These are phyloP conservation scores for Boletales sp. DNA, from an alignment of 768 basidiomycete species.

Conservation along the genomic window DNA sequence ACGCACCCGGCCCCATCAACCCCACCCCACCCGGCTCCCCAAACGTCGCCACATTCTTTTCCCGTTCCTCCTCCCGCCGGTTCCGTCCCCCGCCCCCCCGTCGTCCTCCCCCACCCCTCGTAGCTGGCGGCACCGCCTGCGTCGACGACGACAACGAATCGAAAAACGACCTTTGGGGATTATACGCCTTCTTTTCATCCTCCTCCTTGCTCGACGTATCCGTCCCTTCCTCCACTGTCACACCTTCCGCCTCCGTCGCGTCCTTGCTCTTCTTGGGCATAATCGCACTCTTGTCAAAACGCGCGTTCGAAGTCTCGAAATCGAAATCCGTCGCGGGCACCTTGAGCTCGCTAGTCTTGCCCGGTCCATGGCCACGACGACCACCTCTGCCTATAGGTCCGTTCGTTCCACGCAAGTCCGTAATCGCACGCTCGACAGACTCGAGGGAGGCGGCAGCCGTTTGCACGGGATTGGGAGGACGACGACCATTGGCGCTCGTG, in stretches of 20 bases:
- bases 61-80: slow-evolving; percentile 78
- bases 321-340: slow-evolving; percentile 82
- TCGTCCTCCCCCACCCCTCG: slow-evolving; percentile 39
- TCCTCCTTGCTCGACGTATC: slow-evolving; percentile 30
- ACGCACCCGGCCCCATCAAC: slow-evolving; percentile 72
- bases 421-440: slow-evolving; percentile 59
- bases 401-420: slow-evolving; percentile 43
- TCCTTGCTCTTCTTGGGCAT: slow-evolving; percentile 34
- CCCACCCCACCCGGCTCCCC: slow-evolving; percentile 82
- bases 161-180: slow-evolving; percentile 79
- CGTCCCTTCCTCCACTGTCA: slow-evolving; percentile 28
- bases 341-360: slow-evolving; percentile 37
- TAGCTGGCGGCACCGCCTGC: slow-evolving; percentile 28
- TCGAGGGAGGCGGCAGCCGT: slow-evolving; percentile 73
- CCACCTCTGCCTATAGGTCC: slow-evolving; percentile 38
- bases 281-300: slow-evolving; percentile 72
- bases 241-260: slow-evolving; percentile 28
- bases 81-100: slow-evolving; percentile 55
- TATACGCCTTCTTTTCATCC: slow-evolving; percentile 57
- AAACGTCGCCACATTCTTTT: slow-evolving; percentile 83
- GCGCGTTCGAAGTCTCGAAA: slow-evolving; percentile 72
- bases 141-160: slow-evolving; percentile 60
- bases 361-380: slow-evolving; percentile 31
- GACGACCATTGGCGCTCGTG: slow-evolving; percentile 26
- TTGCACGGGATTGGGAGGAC: slow-evolving; percentile 51